A percentile compares a stretch with the other conserved stretches of the same genome.
Evolutionary conservation across 202 grass and related monocot species (phyloP).

Genomic region (Panicum hallii): DNA sequence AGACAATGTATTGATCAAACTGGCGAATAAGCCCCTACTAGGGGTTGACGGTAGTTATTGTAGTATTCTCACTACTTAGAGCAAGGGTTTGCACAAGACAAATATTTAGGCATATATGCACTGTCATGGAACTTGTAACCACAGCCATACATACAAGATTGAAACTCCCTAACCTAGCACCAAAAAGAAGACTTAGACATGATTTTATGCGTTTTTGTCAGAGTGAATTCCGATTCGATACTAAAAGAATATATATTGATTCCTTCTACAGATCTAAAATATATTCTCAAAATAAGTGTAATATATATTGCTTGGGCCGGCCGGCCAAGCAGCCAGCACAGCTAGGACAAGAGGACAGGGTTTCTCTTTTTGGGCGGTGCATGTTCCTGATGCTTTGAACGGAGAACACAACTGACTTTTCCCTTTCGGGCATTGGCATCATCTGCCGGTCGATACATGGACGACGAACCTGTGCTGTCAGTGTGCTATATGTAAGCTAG

Average conservation of each 20-base stretch:
- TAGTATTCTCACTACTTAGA: not conserved
- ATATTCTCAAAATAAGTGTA: not conserved
- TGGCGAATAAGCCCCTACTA: not conserved
- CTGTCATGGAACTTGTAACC: not conserved
- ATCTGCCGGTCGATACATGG: not conserved
- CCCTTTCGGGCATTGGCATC: slow-evolving; percentile 27
- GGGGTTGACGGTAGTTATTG: not conserved
- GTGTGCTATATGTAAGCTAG: not conserved
- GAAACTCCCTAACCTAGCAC: not conserved
- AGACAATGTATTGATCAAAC: not conserved
- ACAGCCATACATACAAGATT: not conserved
- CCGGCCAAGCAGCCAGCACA: not conserved
- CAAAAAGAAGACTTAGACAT: too few species aligned
- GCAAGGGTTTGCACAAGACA: not conserved
- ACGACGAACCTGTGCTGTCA: slow-evolving; percentile 19
- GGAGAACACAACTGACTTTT: slow-evolving; percentile 3
- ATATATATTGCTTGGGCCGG: not conserved
- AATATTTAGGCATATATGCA: not conserved
- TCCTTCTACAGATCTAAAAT: not conserved
- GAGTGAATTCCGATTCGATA: not conserved
- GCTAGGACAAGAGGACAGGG: not conserved
- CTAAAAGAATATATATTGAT: not conserved
- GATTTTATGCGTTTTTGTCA: too few species aligned
- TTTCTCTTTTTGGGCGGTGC: slow-evolving; percentile 23
- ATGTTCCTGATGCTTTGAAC: slow-evolving; percentile 24